These are phyloP conservation scores for Magnolia sinica DNA, from an alignment of 164 flowering plant species.

Conservation along the genomic window DNA sequence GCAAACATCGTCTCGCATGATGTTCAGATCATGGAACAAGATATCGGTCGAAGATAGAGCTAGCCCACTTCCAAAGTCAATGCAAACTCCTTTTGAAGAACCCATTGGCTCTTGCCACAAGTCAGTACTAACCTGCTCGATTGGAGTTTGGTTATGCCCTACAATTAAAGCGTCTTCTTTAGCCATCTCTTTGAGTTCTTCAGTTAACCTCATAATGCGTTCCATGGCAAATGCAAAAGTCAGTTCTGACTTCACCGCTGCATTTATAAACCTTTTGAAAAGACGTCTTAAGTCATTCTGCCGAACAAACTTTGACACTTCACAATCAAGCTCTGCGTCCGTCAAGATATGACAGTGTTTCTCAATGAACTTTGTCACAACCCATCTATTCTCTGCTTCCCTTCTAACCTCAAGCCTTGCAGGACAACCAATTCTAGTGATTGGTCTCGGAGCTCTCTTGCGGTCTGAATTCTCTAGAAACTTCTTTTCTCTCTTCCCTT, in stretches of 20 bases:
- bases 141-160: neutral
- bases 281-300: neutral
- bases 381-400: neutral
- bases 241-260: neutral
- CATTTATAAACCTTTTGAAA: neutral
- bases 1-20: neutral
- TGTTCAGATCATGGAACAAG: neutral
- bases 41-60: neutral
- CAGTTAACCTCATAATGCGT: neutral
- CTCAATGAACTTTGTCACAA: neutral
- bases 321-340: neutral
- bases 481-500: neutral
- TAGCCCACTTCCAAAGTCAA: neutral
- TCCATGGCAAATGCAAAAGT: neutral
- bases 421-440: constrained; percentile 3
- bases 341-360: neutral
- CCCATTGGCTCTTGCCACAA: neutral
- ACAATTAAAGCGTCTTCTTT: neutral
- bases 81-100: neutral
- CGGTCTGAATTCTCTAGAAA: neutral
- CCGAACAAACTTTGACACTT: neutral
- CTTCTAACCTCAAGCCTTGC: neutral
- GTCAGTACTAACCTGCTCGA: neutral
- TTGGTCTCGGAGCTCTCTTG: neutral
- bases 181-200: neutral